Conservation (phyloP, 371 early-diverging fungal species). For the Mortierella sp. region DNA sequence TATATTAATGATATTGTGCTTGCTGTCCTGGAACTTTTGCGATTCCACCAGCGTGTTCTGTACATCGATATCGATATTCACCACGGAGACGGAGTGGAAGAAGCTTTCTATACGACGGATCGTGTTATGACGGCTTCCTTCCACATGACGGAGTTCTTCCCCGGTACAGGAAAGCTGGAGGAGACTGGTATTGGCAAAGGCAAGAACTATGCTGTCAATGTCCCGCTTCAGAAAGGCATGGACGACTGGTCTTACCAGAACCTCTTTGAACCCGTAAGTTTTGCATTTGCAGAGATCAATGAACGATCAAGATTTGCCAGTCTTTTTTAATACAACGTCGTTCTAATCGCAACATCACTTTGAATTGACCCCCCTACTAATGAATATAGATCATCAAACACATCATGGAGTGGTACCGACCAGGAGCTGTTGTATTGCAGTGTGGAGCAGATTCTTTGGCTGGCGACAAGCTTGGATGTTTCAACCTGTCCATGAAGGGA, state of each 20-base stretch:
- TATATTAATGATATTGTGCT: conserved; percentile 99
- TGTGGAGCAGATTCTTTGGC: conserved; percentile 99
- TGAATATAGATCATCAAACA: conserved; percentile 71
- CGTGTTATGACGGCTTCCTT: conserved; percentile 99
- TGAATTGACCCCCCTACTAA: not conserved
- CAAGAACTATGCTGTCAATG: conserved; percentile 95
- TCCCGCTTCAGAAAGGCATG: conserved; percentile 98
- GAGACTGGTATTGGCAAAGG: conserved; percentile 94
- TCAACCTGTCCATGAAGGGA: conserved; percentile 95
- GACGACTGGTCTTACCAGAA: conserved; percentile 95
- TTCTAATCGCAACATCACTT: not conserved
- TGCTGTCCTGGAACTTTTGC: conserved; percentile 95
- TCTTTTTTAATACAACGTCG: not conserved
- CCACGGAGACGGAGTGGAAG: conserved; percentile 99
- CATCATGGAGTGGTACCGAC: conserved; percentile 96
- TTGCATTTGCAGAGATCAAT: not conserved
- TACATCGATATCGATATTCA: conserved; percentile 99
- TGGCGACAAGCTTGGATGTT: conserved; percentile 99
- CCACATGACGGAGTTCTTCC: conserved; percentile 99
- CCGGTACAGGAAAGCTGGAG: conserved; percentile 94
- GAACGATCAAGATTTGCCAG: not conserved
- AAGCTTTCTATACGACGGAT: conserved; percentile 99
- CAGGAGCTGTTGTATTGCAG: conserved; percentile 98
- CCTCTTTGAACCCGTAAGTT: conserved; percentile 90
- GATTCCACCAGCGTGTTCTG: conserved; percentile 94